Evolutionary conservation across 2,329 filamentous ascomycete genomes (phyloP).

Genomic region (Aureobasidium sp.): DNA sequence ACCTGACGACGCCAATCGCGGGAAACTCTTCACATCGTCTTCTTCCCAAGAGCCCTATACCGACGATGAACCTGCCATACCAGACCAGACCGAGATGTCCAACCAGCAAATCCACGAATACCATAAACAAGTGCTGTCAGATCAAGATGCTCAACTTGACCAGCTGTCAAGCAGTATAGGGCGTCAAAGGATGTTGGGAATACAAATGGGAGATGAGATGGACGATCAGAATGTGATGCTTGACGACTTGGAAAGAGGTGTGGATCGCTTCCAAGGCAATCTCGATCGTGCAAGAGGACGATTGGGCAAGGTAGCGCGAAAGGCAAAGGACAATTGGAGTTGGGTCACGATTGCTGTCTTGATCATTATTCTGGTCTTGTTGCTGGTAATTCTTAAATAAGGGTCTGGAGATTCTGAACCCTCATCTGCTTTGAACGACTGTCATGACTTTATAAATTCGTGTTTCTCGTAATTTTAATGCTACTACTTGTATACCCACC

Average conservation of each 20-base stretch:
- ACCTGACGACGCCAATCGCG: conserved; percentile 44
- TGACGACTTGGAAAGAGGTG: conserved; percentile 77
- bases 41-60: conserved; percentile 46
- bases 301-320: conserved; percentile 64
- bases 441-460: not conserved
- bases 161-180: conserved; percentile 76
- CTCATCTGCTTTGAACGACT: not conserved
- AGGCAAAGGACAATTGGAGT: conserved; percentile 79
- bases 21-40: conserved; percentile 49
- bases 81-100: conserved; percentile 53
- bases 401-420: not conserved
- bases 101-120: conserved; percentile 85
- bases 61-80: conserved; percentile 44
- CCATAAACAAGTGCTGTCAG: conserved; percentile 70
- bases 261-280: conserved; percentile 71
- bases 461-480: not conserved
- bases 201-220: conserved; percentile 93
- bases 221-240: conserved; percentile 84
- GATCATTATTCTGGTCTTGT: conserved; percentile 72
- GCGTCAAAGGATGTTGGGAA: conserved; percentile 83
- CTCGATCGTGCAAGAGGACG: conserved; percentile 68
- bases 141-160: conserved; percentile 94
- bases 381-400: conserved; percentile 49
- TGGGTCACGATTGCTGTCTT: conserved; percentile 72
- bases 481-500: not conserved